Percentiles rank a stretch among this genome's conserved stretches.
phyloP scores from a whole-genome alignment of 768 basidiomycete genomes.

The Dioszegia crocea region DNA sequence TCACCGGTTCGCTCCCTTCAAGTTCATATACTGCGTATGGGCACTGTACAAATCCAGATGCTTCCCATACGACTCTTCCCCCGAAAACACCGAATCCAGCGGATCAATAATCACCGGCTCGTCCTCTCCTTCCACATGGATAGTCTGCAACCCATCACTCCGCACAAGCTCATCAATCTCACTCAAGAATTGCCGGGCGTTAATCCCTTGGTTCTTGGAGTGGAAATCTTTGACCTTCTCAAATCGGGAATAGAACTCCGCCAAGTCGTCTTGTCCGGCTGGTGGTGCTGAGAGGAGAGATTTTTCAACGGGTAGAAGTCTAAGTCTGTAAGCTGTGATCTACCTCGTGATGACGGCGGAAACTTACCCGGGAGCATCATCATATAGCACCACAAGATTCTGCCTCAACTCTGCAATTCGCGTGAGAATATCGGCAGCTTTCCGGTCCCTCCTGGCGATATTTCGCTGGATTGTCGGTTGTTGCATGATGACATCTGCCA shows the following conservation, averaged over 20 bases:
- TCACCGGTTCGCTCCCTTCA: constrained; percentile 61
- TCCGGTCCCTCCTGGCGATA: constrained; percentile 65
- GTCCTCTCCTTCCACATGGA: constrained; percentile 59
- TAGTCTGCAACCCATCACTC: constrained; percentile 56
- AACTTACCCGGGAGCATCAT: constrained; percentile 62
- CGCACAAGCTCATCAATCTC: constrained; percentile 68
- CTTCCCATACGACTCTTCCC: constrained; percentile 91
- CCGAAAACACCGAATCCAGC: constrained; percentile 69
- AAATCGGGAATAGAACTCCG: constrained; percentile 93
- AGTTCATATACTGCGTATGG: constrained; percentile 82
- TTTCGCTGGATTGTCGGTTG: constrained; percentile 45
- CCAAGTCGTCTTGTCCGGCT: constrained; percentile 58
- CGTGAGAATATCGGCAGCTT: constrained; percentile 80
- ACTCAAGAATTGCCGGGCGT: constrained; percentile 63
- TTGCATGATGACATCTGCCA: constrained; percentile 73
- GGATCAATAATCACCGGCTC: constrained; percentile 70
- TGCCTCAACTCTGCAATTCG: constrained; percentile 68
- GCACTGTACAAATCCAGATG: constrained; percentile 88
- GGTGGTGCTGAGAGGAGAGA: constrained; percentile 42
- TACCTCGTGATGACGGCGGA: not conserved
- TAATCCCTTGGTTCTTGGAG: constrained; percentile 87
- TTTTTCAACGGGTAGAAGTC: constrained; percentile 49
- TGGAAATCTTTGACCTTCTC: constrained; percentile 95
- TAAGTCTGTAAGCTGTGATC: constrained; percentile 25
- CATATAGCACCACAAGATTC: constrained; percentile 67